Evolutionary conservation across 2,329 filamentous ascomycete species (phyloP).

Genomic region (Monosporascus sp.): DNA sequence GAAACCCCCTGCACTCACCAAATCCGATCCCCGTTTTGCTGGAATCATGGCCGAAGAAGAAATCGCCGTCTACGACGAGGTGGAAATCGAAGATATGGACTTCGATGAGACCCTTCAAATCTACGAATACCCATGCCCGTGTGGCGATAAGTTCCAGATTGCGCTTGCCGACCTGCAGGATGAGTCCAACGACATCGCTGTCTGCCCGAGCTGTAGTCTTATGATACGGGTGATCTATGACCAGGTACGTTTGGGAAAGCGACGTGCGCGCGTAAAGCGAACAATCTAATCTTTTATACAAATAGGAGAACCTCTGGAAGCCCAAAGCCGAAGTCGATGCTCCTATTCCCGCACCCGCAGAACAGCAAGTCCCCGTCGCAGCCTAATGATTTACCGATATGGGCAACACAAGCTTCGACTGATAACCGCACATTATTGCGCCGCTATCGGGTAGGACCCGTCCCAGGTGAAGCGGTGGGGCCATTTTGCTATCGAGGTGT

Average conservation of each 20-base stretch:
- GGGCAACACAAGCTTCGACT: no score
- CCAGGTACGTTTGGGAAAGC: slow-evolving; percentile 47
- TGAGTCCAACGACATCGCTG: slow-evolving; percentile 81
- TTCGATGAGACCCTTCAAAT: slow-evolving; percentile 77
- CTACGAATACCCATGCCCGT: slow-evolving; percentile 95
- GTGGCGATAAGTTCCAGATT: slow-evolving; percentile 95
- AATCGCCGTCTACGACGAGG: slow-evolving; percentile 86
- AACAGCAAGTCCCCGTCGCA: slow-evolving; percentile 22
- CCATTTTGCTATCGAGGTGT: no score
- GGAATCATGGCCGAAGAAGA: slow-evolving; percentile 43
- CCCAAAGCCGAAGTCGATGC: slow-evolving; percentile 14
- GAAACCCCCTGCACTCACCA: no score
- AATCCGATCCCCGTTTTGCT: slow-evolving; percentile 49
- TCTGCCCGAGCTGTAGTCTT: slow-evolving; percentile 93
- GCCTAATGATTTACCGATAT: slow-evolving; percentile 13
- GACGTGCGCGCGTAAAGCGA: background rate
- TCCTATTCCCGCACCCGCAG: slow-evolving; percentile 15
- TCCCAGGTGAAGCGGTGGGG: no score
- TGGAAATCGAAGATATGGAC: slow-evolving; percentile 98
- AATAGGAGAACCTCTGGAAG: slow-evolving; percentile 25
- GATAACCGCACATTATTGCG: no score
- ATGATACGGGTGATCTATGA: slow-evolving; percentile 97
- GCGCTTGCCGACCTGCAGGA: slow-evolving; percentile 78
- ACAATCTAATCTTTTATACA: slow-evolving; percentile 1
- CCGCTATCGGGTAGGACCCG: no score